These are phyloP conservation scores for Neonectria hederae DNA, from an alignment of 2,329 filamentous ascomycete species.

Conservation along the genomic window DNA sequence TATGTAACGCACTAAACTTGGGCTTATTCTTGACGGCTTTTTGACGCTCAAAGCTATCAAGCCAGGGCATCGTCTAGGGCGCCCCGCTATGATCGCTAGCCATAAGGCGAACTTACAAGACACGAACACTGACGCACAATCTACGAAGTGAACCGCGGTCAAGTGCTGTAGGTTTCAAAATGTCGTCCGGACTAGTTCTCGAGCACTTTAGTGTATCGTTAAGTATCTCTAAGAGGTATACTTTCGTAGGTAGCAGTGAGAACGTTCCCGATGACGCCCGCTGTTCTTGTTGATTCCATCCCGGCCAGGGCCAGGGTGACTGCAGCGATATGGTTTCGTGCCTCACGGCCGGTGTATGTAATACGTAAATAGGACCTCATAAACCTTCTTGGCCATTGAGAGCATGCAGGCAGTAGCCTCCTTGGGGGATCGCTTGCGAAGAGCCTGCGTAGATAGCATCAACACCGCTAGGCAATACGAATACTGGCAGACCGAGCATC, in stretches of 20 bases:
- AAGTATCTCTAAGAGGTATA: too few relatives aligned
- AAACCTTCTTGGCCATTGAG: neutral
- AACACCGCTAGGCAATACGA: neutral
- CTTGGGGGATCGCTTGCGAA: neutral
- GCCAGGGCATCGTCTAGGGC: neutral
- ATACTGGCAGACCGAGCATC: neutral
- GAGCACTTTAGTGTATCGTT: neutral
- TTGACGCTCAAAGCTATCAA: neutral
- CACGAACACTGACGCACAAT: neutral
- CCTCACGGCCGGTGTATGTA: neutral
- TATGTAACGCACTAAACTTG: slow-evolving; percentile 2
- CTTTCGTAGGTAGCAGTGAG: too few relatives aligned
- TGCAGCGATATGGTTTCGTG: neutral
- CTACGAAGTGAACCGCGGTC: neutral
- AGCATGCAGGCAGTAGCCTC: too few relatives aligned
- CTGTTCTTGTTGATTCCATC: neutral
- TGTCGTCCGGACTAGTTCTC: neutral
- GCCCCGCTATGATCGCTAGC: neutral
- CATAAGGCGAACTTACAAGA: neutral
- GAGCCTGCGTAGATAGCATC: neutral
- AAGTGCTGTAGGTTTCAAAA: neutral
- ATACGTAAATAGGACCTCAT: neutral
- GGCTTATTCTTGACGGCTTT: neutral
- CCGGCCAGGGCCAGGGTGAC: neutral
- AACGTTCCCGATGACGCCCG: too few relatives aligned